These are phyloP conservation scores for Casuarina equisetifolia DNA, from an alignment of 306 rosid species.

Conservation along the genomic window DNA sequence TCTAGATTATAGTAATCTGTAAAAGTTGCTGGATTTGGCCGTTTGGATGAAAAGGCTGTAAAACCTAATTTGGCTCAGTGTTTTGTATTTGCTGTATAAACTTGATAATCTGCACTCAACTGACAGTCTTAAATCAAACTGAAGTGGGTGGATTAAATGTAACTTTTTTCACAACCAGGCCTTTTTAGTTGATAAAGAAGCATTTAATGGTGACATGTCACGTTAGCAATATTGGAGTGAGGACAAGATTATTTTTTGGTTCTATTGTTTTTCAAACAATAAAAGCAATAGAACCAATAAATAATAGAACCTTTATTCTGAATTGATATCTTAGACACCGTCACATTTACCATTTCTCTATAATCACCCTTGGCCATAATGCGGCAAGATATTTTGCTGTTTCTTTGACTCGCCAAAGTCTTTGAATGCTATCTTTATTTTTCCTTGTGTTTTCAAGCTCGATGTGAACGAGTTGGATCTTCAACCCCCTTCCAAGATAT, in stretches of 20 bases:
- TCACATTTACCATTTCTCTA: background rate
- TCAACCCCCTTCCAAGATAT: too few relatives aligned
- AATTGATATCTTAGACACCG: background rate
- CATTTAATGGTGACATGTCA: background rate
- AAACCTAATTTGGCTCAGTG: background rate
- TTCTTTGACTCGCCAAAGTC: background rate
- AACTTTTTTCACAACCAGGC: background rate
- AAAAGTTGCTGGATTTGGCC: background rate
- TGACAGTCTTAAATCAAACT: background rate
- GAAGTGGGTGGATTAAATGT: background rate
- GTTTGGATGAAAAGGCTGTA: background rate
- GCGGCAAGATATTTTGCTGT: background rate
- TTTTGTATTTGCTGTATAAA: conserved; percentile 1
- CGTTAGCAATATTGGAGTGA: background rate
- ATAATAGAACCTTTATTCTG: too few relatives aligned
- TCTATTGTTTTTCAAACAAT: background rate
- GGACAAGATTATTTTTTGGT: background rate
- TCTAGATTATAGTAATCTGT: background rate
- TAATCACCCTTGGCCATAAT: background rate
- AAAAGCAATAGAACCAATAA: background rate
- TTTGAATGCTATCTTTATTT: too few relatives aligned
- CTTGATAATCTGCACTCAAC: background rate
- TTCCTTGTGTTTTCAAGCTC: too few relatives aligned
- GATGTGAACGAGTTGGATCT: too few relatives aligned
- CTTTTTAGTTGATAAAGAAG: background rate